Percentiles rank a stretch among this genome's conserved stretches.
These are phyloP conservation scores for Cytospora mali DNA, from an alignment of 2,329 filamentous ascomycete species.

Conservation along the genomic window DNA sequence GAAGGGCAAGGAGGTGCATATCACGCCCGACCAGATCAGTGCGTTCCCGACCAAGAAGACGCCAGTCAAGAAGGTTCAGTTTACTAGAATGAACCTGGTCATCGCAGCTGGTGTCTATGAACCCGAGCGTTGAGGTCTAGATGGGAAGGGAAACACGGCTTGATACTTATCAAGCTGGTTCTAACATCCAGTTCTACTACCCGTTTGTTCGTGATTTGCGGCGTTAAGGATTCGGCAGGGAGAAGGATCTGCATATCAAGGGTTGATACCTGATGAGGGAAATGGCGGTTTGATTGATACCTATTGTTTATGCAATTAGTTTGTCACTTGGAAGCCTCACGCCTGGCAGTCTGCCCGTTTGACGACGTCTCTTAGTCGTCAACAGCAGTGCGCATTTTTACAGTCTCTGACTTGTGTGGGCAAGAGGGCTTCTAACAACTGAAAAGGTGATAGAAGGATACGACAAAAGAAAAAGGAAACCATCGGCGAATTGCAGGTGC, in stretches of 20 bases:
- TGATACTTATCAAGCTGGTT: neutral
- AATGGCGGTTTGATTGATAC: neutral
- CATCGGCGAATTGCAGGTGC: neutral
- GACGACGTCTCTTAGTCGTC: neutral
- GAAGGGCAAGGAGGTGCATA: slow-evolving; percentile 85
- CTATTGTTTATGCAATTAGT: neutral
- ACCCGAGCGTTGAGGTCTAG: slow-evolving; percentile 46
- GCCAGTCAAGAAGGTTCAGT: slow-evolving; percentile 88
- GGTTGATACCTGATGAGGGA: neutral
- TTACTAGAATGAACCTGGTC: slow-evolving; percentile 93
- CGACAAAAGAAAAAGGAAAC: neutral
- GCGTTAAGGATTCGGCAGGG: neutral
- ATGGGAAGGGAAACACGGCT: neutral
- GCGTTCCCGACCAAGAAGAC: slow-evolving; percentile 96
- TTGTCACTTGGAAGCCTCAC: neutral
- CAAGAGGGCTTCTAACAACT: neutral
- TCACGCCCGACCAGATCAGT: slow-evolving; percentile 90
- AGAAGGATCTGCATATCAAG: neutral
- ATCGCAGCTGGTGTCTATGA: slow-evolving; percentile 78
- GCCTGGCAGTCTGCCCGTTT: neutral
- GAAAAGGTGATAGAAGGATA: neutral
- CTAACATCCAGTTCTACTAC: neutral
- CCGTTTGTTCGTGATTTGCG: neutral
- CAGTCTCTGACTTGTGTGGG: neutral
- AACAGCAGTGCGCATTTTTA: neutral